Evolutionary conservation across 306 rosid genomes (phyloP).

Genomic region (Boehmeria nivea): DNA sequence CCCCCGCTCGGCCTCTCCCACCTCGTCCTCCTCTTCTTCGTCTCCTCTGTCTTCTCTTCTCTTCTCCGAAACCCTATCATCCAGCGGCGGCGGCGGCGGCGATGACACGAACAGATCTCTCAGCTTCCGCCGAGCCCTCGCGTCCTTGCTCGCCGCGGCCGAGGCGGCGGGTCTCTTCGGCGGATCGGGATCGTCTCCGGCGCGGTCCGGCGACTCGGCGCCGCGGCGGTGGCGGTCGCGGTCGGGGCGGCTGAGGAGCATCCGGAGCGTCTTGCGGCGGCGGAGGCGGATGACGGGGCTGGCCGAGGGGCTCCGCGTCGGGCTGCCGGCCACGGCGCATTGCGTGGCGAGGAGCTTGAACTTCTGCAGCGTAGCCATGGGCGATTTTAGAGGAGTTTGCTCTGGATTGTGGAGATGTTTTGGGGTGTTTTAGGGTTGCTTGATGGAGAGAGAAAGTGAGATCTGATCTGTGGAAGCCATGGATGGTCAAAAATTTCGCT

Average conservation of each 20-base stretch:
- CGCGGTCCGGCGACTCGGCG: constrained; percentile 15
- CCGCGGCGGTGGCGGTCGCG: constrained; percentile 40
- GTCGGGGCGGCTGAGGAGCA: constrained; percentile 59
- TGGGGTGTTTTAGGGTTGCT: constrained; percentile 1
- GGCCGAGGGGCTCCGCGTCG: constrained; percentile 57
- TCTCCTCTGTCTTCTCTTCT: constrained; percentile 16
- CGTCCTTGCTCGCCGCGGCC: constrained; percentile 17
- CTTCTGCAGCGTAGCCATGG: constrained; percentile 63
- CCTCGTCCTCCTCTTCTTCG: constrained; percentile 16
- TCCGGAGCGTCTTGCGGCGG: constrained; percentile 66
- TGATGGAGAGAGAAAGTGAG: constrained; percentile 42
- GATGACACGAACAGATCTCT: constrained; percentile 77
- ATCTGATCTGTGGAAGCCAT: constrained; percentile 41
- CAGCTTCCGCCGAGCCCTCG: constrained; percentile 54
- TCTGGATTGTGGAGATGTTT: background rate
- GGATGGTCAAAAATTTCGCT: background rate
- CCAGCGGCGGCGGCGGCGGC: constrained; percentile 56
- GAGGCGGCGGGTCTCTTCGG: constrained; percentile 29
- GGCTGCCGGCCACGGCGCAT: constrained; percentile 71
- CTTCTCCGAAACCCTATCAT: constrained; percentile 35
- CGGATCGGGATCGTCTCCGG: constrained; percentile 3
- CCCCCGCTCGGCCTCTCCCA: constrained; percentile 18
- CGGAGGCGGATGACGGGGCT: constrained; percentile 87
- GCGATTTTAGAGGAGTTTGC: background rate
- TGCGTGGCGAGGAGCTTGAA: constrained; percentile 80